Percentiles rank a stretch among this genome's conserved stretches.
phyloP scores from a whole-genome alignment of 1,284 basidiomycete genomes.

The Schizophyllum commune region DNA sequence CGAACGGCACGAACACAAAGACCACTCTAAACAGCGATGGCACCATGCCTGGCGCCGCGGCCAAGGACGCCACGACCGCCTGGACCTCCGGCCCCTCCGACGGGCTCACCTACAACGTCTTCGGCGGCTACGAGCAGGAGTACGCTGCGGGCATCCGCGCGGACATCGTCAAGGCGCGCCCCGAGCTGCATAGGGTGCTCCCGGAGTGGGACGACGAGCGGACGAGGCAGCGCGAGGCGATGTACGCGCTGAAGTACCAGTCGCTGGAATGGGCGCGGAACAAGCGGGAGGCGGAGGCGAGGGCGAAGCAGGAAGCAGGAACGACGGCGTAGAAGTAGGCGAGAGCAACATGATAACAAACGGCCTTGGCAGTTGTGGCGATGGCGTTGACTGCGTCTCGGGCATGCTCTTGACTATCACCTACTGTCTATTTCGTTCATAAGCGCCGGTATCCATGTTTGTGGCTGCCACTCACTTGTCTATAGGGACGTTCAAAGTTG shows the following conservation, averaged over 20 bases:
- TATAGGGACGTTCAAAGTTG: no score
- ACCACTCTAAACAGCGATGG: neutral
- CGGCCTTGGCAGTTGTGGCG: no score
- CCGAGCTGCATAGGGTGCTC: slow-evolving; percentile 24
- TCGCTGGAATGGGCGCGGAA: slow-evolving; percentile 6
- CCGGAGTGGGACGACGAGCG: slow-evolving; percentile 31
- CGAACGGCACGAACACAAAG: no score
- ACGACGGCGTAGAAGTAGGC: neutral
- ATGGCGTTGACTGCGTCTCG: no score
- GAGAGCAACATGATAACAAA: no score
- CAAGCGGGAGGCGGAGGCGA: neutral
- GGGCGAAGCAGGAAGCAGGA: neutral
- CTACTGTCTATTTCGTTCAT: no score
- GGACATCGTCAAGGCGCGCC: slow-evolving; percentile 24
- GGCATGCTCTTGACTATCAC: no score
- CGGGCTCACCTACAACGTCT: slow-evolving; percentile 29
- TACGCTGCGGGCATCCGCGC: slow-evolving; percentile 26
- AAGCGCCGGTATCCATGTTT: no score
- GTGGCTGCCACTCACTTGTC: no score
- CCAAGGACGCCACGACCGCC: neutral
- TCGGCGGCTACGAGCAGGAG: slow-evolving; percentile 26
- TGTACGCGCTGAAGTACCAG: slow-evolving; percentile 27
- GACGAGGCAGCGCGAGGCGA: slow-evolving; percentile 25
- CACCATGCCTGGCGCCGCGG: neutral
- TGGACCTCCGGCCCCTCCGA: slow-evolving; percentile 20